Base-by-base conservation (phyloP, 2,329 filamentous ascomycete genomes). In the Penicillium sp. region DNA sequence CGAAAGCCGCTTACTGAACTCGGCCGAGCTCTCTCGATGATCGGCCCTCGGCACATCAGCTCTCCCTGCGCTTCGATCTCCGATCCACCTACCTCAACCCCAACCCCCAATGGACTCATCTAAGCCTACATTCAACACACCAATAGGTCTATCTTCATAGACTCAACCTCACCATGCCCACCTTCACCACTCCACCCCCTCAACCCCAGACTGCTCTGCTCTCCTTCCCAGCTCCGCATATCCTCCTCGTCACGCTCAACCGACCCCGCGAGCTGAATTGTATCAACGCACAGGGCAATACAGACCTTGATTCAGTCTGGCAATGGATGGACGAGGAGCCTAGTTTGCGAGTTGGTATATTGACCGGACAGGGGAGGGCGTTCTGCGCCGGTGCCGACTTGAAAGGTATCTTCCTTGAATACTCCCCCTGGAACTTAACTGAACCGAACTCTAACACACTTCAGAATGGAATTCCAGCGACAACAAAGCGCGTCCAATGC, bases 181-280 rank as follows among this genome's bases (percentile, higher is more conserved):
- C 41, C 1, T 67, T 69, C 51, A 51, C 47, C 40, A 64, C 46
- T 40, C 56, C 59, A 34, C 67, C 63, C 10, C 65, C 69, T 32
- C 47, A 51, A 26, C 60, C 62, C 2, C 52, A 65, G 50, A 52
- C 64, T 52, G 60, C 61, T 42, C 53, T 58, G 39, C 61, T 74
- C 50, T 58, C 62, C 41, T 71, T 73, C 65, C 76, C 76, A 55
- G 54, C 66, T 49, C 61, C 69, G 32, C 63, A 70, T 54, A 61
- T 76, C 64, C 62, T 77, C 49, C 66, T 78, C 46, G 68, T 78
- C 48, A 72, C 74, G 37, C 67, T 75, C 49, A 70, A 70, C 51
- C 67, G 73, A 9, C 66, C 68, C 8, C 60, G 64, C 36, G 61
- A 66, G 11, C 66, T 74, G 46, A 75, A 75, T 59, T 71, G 69